phyloP scores from a whole-genome alignment of 179 eudicot species.

The Spinacia oleracea region DNA sequence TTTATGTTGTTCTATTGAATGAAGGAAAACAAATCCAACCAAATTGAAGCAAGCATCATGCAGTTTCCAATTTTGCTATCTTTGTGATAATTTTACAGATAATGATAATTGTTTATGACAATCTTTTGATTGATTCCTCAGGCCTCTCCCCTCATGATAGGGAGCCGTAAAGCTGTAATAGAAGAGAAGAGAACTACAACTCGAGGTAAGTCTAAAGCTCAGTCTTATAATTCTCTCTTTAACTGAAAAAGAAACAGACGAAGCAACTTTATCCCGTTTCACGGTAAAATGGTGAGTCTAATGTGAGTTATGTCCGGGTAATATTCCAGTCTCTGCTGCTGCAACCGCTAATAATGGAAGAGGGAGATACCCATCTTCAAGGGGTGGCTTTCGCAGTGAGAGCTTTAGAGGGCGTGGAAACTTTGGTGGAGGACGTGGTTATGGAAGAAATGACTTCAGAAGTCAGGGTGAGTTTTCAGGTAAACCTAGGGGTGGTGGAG shows the following conservation, averaged over 20 bases:
- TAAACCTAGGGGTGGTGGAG: conserved; percentile 36
- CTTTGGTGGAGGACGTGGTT: conserved; percentile 53
- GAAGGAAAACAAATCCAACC: neutral
- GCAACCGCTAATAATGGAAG: conserved; percentile 40
- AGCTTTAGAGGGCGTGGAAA: conserved; percentile 50
- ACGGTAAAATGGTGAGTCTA: neutral
- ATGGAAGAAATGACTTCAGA: conserved; percentile 42
- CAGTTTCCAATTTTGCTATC: neutral
- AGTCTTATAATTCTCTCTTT: neutral
- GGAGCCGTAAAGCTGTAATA: conserved; percentile 46
- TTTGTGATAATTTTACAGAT: neutral
- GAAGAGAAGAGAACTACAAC: conserved; percentile 55
- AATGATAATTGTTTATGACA: neutral
- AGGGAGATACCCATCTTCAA: conserved; percentile 55
- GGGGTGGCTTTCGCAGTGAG: conserved; percentile 52
- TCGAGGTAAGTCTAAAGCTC: conserved; percentile 34
- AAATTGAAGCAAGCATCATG: neutral
- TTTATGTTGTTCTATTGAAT: neutral
- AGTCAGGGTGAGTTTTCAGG: conserved; percentile 41
- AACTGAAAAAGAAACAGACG: neutral
- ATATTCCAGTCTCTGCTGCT: conserved; percentile 30
- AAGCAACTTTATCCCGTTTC: neutral
- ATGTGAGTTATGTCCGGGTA: neutral
- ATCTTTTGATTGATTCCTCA: conserved; percentile 21
- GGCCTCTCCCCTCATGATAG: conserved; percentile 58